phyloP scores from a whole-genome alignment of 2,329 filamentous ascomycete species.

The Venturia aucupariae region DNA sequence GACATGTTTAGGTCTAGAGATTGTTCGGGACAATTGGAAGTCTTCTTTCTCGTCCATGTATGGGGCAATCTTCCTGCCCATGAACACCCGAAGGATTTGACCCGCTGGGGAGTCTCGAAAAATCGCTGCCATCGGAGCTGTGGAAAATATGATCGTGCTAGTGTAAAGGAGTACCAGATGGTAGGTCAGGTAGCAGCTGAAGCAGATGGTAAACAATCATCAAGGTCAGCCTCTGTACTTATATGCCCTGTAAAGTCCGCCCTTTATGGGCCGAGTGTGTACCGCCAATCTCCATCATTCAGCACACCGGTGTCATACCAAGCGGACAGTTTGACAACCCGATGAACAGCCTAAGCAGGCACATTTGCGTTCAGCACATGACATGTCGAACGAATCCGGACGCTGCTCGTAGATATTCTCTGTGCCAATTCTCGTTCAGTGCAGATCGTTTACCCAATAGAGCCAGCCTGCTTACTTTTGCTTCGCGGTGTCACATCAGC shows the following conservation, averaged over 20 bases:
- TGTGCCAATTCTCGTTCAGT: background rate
- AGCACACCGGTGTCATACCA: background rate
- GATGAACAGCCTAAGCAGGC: background rate
- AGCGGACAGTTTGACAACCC: background rate
- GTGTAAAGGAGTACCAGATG: background rate
- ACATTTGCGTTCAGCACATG: background rate
- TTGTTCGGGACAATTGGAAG: slow-evolving; percentile 5
- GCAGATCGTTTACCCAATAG: background rate
- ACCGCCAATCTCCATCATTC: background rate
- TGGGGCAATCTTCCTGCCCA: slow-evolving; percentile 12
- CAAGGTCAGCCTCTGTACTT: background rate
- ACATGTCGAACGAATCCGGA: background rate
- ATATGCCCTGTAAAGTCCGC: background rate
- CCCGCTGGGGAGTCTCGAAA: slow-evolving; percentile 13
- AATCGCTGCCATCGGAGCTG: slow-evolving; percentile 9
- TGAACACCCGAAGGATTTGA: slow-evolving; percentile 7
- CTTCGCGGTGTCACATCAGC: background rate
- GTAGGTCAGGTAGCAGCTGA: background rate
- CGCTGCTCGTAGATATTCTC: background rate
- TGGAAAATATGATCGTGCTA: background rate
- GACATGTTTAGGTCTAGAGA: background rate
- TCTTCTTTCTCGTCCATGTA: slow-evolving; percentile 14
- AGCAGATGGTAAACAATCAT: background rate
- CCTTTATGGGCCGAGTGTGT: background rate
- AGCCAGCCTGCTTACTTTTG: background rate